Evolutionary conservation across 2,329 filamentous ascomycete species (phyloP).

Genomic region (Pezicula carpinea): DNA sequence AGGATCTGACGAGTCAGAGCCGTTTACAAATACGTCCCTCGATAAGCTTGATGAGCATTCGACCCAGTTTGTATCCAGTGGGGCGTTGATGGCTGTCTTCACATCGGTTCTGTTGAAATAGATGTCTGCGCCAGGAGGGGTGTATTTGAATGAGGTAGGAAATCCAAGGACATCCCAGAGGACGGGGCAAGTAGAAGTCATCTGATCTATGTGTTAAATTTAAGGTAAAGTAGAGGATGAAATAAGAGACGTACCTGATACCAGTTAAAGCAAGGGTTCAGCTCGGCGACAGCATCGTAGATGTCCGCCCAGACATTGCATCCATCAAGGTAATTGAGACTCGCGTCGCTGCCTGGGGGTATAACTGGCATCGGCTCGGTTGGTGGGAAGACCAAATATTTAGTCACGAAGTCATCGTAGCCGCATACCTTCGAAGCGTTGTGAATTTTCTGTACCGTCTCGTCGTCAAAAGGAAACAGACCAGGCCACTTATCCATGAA

Average conservation of each 20-base stretch:
- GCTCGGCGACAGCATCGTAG: slow-evolving; percentile 7
- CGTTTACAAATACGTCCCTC: too few species aligned
- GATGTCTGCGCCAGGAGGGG: slow-evolving; percentile 32
- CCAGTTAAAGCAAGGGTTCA: slow-evolving; percentile 41
- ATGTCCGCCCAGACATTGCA: background rate
- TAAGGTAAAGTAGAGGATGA: background rate
- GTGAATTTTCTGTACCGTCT: background rate
- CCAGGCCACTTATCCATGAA: background rate
- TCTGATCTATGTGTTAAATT: slow-evolving; percentile 21
- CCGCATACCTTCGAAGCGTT: slow-evolving; percentile 28
- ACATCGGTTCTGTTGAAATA: slow-evolving; percentile 51
- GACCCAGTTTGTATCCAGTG: slow-evolving; percentile 37
- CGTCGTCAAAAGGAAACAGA: background rate
- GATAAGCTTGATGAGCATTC: slow-evolving; percentile 9
- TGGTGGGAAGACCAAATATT: slow-evolving; percentile 36
- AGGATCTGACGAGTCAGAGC: slow-evolving; percentile 31
- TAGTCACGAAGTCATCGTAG: slow-evolving; percentile 36
- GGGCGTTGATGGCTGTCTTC: slow-evolving; percentile 43
- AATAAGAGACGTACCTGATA: background rate
- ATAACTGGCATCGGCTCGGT: background rate
- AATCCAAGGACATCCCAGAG: slow-evolving; percentile 32
- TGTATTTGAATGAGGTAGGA: slow-evolving; percentile 29
- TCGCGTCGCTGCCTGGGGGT: background rate
- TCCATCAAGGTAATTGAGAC: background rate
- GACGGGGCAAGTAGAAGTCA: slow-evolving; percentile 39